These are phyloP conservation scores for Oidiodendron maius DNA, from an alignment of 495 filamentous ascomycete species.

Conservation along the genomic window DNA sequence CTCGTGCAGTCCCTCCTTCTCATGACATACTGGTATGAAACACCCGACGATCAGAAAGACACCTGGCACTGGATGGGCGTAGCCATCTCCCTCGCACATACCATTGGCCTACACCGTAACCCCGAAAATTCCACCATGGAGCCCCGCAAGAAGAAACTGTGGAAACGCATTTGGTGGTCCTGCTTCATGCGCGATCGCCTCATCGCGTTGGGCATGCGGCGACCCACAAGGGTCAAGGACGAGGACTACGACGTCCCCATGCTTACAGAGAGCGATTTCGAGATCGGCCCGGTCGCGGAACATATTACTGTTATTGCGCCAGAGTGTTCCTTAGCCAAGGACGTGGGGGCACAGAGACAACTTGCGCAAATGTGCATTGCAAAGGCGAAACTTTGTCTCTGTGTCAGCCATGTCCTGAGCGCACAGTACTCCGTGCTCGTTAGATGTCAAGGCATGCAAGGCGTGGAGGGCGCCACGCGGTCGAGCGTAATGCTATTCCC, in stretches of 20 bases:
- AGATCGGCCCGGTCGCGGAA: slow-evolving; percentile 58
- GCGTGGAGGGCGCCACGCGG: slow-evolving; percentile 59
- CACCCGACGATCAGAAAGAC: slow-evolving; percentile 83
- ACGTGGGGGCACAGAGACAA: slow-evolving; percentile 60
- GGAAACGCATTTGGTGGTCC: slow-evolving; percentile 94
- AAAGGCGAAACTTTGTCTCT: slow-evolving; percentile 83
- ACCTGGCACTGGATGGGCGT: slow-evolving; percentile 93
- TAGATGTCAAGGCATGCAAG: slow-evolving; percentile 59
- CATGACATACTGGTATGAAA: slow-evolving; percentile 91
- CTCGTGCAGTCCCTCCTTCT: slow-evolving; percentile 79
- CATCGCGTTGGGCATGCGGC: slow-evolving; percentile 83
- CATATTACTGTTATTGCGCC: slow-evolving; percentile 58
- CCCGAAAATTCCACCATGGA: slow-evolving; percentile 71
- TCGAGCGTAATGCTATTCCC: slow-evolving; percentile 89
- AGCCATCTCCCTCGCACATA: slow-evolving; percentile 75
- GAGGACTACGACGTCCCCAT: slow-evolving; percentile 88
- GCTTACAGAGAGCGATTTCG: slow-evolving; percentile 78
- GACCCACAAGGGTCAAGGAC: slow-evolving; percentile 82
- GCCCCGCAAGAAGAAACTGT: slow-evolving; percentile 61
- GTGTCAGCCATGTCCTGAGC: slow-evolving; percentile 75
- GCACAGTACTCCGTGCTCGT: slow-evolving; percentile 88
- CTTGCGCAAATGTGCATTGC: slow-evolving; percentile 84
- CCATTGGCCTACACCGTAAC: slow-evolving; percentile 77
- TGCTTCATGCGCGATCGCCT: slow-evolving; percentile 86
- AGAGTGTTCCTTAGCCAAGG: slow-evolving; percentile 60